Conservation (phyloP, 1,139 yeast species). For the Zygoascus sp. region DNA sequence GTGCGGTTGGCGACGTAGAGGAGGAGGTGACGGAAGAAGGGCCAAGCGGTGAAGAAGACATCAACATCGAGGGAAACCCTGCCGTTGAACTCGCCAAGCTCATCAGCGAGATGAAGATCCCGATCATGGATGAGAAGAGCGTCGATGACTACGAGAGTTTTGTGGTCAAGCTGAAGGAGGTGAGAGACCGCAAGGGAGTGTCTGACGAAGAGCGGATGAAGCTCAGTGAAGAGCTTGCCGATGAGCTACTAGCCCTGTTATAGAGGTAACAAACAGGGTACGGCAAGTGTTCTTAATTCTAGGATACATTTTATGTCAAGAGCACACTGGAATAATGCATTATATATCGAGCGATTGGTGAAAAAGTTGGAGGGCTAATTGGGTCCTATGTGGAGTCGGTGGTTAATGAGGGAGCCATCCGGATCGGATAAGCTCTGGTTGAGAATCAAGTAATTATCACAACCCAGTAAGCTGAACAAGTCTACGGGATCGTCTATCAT, state of each 20-base stretch:
- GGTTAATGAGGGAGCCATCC: too few relatives aligned
- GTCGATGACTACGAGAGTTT: constrained; percentile 27
- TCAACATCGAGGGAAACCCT: constrained; percentile 10
- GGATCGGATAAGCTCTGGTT: too few relatives aligned
- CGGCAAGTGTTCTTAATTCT: too few relatives aligned
- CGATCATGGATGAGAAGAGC: constrained; percentile 18
- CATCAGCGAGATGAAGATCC: constrained; percentile 10
- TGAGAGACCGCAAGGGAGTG: constrained; percentile 19
- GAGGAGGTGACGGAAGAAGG: constrained; percentile 13
- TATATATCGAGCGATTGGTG: too few relatives aligned
- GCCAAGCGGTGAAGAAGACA: constrained; percentile 14
- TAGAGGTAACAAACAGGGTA: constrained; percentile 12
- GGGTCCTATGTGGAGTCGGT: too few relatives aligned
- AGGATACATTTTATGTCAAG: too few relatives aligned
- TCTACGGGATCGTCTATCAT: too few relatives aligned
- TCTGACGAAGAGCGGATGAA: constrained; percentile 26
- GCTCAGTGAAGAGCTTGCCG: constrained; percentile 29
- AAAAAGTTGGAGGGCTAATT: too few relatives aligned
- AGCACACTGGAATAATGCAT: too few relatives aligned
- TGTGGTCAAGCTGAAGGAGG: constrained; percentile 24
- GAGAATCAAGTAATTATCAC: too few relatives aligned
- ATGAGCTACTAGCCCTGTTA: constrained; percentile 24
- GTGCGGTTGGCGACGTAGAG: constrained; percentile 11
- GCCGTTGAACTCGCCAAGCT: constrained; percentile 2
- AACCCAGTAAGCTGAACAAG: too few relatives aligned